Evolutionary conservation across 345 rosid genomes (phyloP), one percentile per base, ranked within the genome.

Genomic region (Euphorbia tirucalli): DNA sequence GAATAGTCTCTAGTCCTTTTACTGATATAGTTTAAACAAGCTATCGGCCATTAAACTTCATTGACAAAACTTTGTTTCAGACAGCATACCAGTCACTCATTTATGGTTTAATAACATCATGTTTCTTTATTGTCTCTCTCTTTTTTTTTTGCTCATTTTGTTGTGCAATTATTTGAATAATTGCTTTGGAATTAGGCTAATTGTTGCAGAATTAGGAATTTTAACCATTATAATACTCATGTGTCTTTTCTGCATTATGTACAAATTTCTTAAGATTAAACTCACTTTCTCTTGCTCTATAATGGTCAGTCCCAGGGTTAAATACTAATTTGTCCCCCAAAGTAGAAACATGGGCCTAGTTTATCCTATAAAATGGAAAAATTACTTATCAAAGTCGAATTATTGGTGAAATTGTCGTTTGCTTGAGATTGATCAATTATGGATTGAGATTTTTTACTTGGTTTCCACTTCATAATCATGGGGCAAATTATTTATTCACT

Each of bases 1-100:
- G n/a, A n/a, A n/a, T n/a, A n/a, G n/a, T n/a, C n/a, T 58, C n/a
- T 49, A 43, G 56, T 43, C 24, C 2, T 44, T 39, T 63, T 24
- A 69, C 74, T 68, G 11, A 74, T 43, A 69, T 22, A 69, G 57
- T 55, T 57, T 52, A 62, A 70, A 39, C 63, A 65, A 41, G 57
- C 28, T 41, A 65, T 66, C 63, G 66, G 61, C 69, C 58, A 18
- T 7, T 50, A 43, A 43, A 68, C 14, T 48, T 64, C 57, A 43
- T 62, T 19, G 50, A 66, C 73, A 35, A 32, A 78, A 67, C 61
- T 48, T 58, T 58, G 30, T 28, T 39, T 65, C 24, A 15, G 57
- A 60, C 59, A 10, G 44, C 41, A 43, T 56, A 16, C 18, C 31
- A 15, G 73, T 54, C 37, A n/a, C 66, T 44, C 70, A 24, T 39